Percentiles rank a stretch among this genome's conserved stretches.
Conservation (phyloP, 2,329 filamentous ascomycete genomes). For the Aspergillus sojae region DNA sequence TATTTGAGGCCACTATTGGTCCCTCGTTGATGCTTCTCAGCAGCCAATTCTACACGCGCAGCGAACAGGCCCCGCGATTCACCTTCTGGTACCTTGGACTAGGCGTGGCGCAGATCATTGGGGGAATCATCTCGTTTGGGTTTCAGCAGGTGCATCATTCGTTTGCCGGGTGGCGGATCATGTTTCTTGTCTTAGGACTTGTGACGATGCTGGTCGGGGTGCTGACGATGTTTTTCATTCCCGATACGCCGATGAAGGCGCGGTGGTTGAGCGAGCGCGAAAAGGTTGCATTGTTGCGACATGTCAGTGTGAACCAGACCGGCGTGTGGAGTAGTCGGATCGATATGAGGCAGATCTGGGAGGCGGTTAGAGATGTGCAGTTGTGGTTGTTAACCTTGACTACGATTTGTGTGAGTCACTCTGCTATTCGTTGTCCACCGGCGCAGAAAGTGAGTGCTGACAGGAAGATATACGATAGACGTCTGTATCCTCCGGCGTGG, state of each 20-base stretch:
- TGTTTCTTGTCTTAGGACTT: constrained; percentile 51
- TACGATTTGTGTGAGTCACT: constrained; percentile 9
- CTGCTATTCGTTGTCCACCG: neutral
- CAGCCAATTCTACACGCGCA: constrained; percentile 59
- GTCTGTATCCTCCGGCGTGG: constrained; percentile 43
- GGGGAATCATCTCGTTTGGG: constrained; percentile 56
- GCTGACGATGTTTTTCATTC: constrained; percentile 42
- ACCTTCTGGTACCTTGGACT: constrained; percentile 65
- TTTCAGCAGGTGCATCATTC: constrained; percentile 49
- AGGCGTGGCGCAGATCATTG: constrained; percentile 57
- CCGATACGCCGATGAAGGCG: constrained; percentile 45
- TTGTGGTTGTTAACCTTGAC: constrained; percentile 47
- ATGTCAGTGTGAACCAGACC: constrained; percentile 53
- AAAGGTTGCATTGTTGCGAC: constrained; percentile 43
- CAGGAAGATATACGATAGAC: neutral
- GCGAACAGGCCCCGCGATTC: constrained; percentile 61
- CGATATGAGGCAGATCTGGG: constrained; percentile 51
- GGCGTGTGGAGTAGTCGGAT: constrained; percentile 56
- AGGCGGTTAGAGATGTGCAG: constrained; percentile 50
- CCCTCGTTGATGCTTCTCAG: constrained; percentile 65
- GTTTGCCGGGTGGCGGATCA: constrained; percentile 53
- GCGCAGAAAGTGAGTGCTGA: neutral
- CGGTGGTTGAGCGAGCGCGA: constrained; percentile 39
- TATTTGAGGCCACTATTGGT: constrained; percentile 63
- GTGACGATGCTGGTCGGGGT: constrained; percentile 45